Conservation (phyloP, 495 filamentous ascomycete species). For the Aspergillus bertholletiae region DNA sequence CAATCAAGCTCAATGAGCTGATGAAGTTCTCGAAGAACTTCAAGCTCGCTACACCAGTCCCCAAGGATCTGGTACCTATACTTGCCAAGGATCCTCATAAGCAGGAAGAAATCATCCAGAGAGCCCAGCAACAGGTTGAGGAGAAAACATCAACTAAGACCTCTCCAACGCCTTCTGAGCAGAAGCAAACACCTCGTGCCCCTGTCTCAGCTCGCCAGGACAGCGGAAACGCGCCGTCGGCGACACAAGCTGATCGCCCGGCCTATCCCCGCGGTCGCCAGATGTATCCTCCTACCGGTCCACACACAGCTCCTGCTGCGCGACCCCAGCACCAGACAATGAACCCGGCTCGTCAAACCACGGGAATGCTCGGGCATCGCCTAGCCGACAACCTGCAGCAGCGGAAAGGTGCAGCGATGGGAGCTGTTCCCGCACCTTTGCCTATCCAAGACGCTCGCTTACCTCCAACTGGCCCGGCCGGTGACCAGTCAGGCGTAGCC, state of each 20-base stretch:
- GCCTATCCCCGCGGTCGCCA: conserved; percentile 41
- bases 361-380: conserved; percentile 50
- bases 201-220: conserved; percentile 27
- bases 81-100: conserved; percentile 92
- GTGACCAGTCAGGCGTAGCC: conserved; percentile 37
- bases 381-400: conserved; percentile 54
- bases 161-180: conserved; percentile 29
- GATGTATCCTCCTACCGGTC: conserved; percentile 44
- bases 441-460: conserved; percentile 50
- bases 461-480: conserved; percentile 47
- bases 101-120: conserved; percentile 88
- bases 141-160: conserved; percentile 51
- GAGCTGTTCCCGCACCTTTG: conserved; percentile 48
- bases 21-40: conserved; percentile 94
- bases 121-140: conserved; percentile 63
- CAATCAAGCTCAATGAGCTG: conserved; percentile 85
- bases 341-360: conserved; percentile 39
- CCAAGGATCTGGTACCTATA: conserved; percentile 87
- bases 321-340: conserved; percentile 39
- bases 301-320: conserved; percentile 33
- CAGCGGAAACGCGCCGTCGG: conserved; percentile 29
- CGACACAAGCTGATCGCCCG: conserved; percentile 41
- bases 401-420: conserved; percentile 47
- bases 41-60: conserved; percentile 88
- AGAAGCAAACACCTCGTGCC: conserved; percentile 29